Base-by-base conservation (phyloP, 192 early-diverging fungal genomes). In the Linnemannia hyalina region DNA sequence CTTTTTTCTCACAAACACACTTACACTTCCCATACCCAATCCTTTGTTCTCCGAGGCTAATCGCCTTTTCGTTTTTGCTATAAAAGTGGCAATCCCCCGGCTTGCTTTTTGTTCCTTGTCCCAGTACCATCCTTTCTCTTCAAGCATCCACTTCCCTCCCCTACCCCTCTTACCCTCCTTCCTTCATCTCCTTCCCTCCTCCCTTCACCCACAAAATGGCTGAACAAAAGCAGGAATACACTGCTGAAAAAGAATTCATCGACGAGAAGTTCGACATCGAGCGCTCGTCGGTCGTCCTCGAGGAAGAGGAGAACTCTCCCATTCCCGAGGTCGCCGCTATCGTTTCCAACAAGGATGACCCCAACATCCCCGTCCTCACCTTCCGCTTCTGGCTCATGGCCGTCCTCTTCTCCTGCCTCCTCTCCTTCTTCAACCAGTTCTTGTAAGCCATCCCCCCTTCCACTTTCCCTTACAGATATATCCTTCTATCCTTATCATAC, bases 301-400 rank as follows among this genome's bases (percentile, higher is more conserved):
- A 82, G 10, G 81, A 82, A 41, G 81, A 82, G 29, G 85, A 87
- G 26, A 87, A 87, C 73, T 82, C 80, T 49, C 85, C 85, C 44
- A 87, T 87, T n/a, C 80, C 75, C 20, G 75, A 80, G 20, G 85
- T 87, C 46, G 80, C 80, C 18, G 85, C 85, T 44, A 87, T 82
- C n/a, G 87, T 88, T 55, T 79, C 80, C 29, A 80, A 74, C 75
- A 80, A 77, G n/a, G 87, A 88, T 74, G 91, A 93, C 68, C 79
- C 88, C 26, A 78, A 80, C 26, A 60, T 91, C 26, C 90, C 89
- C 26, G 74, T 81, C 15, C 40, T 92, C 40, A 92, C 92, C n/a
- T 90, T 91, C 71, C 88, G 92, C 32, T 86, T 80, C 69, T 93
- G 86, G 86, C 74, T 89, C 6, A 77, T 82, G 75, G 75, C 57